These are phyloP conservation scores for Leccinum huronense DNA, from an alignment of 1,284 basidiomycete species.

Conservation along the genomic window DNA sequence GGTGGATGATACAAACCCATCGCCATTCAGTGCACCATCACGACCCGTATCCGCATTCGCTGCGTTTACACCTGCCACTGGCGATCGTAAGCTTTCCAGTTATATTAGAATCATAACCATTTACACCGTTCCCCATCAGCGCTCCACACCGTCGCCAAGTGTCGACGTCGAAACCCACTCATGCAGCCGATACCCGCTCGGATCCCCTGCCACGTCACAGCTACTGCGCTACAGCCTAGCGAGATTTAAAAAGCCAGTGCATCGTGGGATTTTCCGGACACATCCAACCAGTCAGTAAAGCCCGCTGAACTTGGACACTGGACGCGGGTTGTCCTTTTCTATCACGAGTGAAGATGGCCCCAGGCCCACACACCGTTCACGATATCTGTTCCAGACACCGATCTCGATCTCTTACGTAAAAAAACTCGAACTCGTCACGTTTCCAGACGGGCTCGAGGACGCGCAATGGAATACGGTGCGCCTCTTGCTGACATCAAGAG, in stretches of 20 bases:
- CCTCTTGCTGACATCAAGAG: slow-evolving; percentile 42
- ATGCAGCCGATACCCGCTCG: too few species aligned
- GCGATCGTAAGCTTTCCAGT: too few species aligned
- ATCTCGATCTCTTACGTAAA: slow-evolving; percentile 29
- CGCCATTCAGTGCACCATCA: slow-evolving; percentile 22
- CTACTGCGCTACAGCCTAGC: too few species aligned
- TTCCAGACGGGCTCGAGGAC: slow-evolving; percentile 45
- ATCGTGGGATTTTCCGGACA: too few species aligned
- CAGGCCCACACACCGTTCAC: slow-evolving; percentile 27
- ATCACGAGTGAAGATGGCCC: neutral
- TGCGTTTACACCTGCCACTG: slow-evolving; percentile 8
- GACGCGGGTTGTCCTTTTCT: neutral
- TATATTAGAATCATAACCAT: too few species aligned
- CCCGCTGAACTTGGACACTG: too few species aligned
- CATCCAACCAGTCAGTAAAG: too few species aligned
- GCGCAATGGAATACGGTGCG: slow-evolving; percentile 40
- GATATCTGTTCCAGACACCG: slow-evolving; percentile 35
- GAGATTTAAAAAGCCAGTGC: too few species aligned
- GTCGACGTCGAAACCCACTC: too few species aligned
- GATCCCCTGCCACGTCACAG: too few species aligned
- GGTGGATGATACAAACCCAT: slow-evolving; percentile 11
- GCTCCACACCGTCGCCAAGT: too few species aligned
- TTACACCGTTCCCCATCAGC: too few species aligned
- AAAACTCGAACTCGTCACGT: slow-evolving; percentile 37
- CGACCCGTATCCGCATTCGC: slow-evolving; percentile 19